A percentile compares a stretch with the other conserved stretches of the same genome.
Conservation (phyloP, 805 yeast genomes). For the Suhomyces sp. region DNA sequence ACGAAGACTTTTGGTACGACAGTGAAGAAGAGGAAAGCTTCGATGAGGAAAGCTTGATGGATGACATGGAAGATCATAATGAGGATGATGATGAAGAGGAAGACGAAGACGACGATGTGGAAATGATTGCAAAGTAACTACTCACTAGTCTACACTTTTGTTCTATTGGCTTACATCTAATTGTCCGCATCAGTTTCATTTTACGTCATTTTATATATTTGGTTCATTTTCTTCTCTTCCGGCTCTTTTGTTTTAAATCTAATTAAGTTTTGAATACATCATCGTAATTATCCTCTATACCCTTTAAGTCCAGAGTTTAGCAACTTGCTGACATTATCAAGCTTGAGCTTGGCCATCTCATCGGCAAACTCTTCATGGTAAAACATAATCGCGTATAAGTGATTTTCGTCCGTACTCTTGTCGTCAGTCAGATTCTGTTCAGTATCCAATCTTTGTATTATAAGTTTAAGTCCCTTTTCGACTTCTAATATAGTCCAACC, state of each 20-base stretch:
- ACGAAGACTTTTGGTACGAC: constrained; percentile 84
- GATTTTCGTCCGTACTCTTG: constrained; percentile 2
- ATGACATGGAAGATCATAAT: constrained; percentile 46
- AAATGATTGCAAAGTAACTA: constrained; percentile 12
- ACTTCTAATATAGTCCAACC: constrained; percentile 31
- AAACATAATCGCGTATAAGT: constrained; percentile 31
- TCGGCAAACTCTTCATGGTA: constrained; percentile 28
- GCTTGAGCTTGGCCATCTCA: constrained; percentile 33
- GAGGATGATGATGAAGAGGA: constrained; percentile 63
- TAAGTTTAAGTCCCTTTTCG: constrained; percentile 26
- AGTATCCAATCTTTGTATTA: constrained; percentile 21
- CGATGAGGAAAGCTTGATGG: constrained; percentile 48
- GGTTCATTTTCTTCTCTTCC: constrained; percentile 1
- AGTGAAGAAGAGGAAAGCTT: constrained; percentile 45
- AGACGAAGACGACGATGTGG: constrained; percentile 46
- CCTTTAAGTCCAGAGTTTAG: constrained; percentile 35
- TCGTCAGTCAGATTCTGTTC: not conserved
- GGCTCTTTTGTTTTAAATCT: constrained; percentile 1
- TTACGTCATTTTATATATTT: constrained; percentile 2
- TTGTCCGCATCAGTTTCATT: not conserved
- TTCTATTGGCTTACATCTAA: not conserved
- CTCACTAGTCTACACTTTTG: not conserved
- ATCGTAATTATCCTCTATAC: constrained; percentile 12
- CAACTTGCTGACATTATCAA: constrained; percentile 30
- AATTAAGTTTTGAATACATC: not conserved